Conservation (phyloP, 2,329 filamentous ascomycete genomes). For the Knufia fluminis region DNA sequence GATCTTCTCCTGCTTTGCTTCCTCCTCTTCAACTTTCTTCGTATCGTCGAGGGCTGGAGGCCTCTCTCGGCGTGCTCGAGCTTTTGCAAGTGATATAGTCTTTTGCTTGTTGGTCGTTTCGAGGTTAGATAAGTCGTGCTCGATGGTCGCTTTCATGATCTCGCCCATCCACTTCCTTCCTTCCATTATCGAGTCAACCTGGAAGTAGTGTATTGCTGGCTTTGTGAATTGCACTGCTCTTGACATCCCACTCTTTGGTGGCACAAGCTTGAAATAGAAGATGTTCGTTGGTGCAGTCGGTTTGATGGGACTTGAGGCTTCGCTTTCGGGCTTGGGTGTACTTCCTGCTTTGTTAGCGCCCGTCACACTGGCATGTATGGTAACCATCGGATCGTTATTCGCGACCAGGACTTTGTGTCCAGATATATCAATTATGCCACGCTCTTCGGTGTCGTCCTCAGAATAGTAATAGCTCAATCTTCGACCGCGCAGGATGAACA, state of each 20-base stretch:
- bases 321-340: conserved; percentile 24
- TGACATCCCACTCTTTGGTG: conserved; percentile 75
- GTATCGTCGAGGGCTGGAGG: conserved; percentile 55
- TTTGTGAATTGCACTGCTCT: conserved; percentile 96
- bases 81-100: conserved; percentile 86
- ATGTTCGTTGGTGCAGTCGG: conserved; percentile 40
- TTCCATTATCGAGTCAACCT: conserved; percentile 78
- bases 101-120: conserved; percentile 94
- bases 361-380: conserved; percentile 83
- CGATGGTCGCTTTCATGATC: conserved; percentile 97
- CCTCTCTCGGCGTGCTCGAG: conserved; percentile 74
- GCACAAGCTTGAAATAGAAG: conserved; percentile 97
- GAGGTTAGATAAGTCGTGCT: conserved; percentile 63
- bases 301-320: background rate
- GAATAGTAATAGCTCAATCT: conserved; percentile 94
- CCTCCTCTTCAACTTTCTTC: conserved; percentile 52
- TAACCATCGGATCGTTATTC: conserved; percentile 81
- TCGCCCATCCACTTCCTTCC: conserved; percentile 97
- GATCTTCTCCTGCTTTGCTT: conserved; percentile 26
- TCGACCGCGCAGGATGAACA: conserved; percentile 90
- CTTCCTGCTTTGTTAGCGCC: conserved; percentile 59
- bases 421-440: conserved; percentile 93
- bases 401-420: conserved; percentile 94
- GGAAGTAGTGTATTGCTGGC: conserved; percentile 94
- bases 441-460: conserved; percentile 83